Base-by-base conservation (phyloP, 78 protist species). In the Guillardia theta region DNA sequence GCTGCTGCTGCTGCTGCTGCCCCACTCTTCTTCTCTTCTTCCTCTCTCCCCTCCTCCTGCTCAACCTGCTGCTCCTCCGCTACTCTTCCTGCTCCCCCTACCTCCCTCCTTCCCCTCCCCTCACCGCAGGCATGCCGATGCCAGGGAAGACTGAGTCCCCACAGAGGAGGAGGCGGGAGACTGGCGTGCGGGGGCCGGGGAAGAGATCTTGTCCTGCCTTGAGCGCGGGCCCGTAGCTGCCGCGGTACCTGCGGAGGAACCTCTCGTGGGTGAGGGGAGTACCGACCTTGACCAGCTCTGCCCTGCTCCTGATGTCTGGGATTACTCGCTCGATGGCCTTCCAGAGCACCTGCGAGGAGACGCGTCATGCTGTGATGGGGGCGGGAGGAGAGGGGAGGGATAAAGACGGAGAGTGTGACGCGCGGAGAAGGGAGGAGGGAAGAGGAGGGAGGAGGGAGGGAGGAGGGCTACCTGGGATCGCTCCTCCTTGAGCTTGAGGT, bases 221-320 rank as follows among this genome's bases (percentile, higher is more conserved):
- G 87, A 92, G 27, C 39, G 94, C 94, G 0, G 46, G 88, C 77
- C 94, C 88, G 36, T 70, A 64, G 27, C 45, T 70, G 64, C 94
- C 94, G 41, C 88, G 77, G 27, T n/a, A 48, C 44, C 94, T 58
- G 64, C 76, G 64, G 27, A 93, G 90, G 94, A 70, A 93, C 92
- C 94, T 88, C 88, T 64, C 94, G 94, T 93, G 94, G 77, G 94
- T 93, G 43, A 93, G 70, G 21, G 94, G 94, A 45, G 90, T 22
- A 33, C 90, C 94, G 4, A 93, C 45, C 48, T 37, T 27, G 30
- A 21, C 48, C 47, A 88, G 80, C 45, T 88, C 48, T 19, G 46
- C 88, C 18, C 94, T 88, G 41, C 0, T 27, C 0, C 94, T 58
- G 37, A 93, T 48, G 94, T 93, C 94, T 36, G 94, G 94, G 50